Conservation (phyloP, 2,329 filamentous ascomycete genomes). For the Neophaeococcomyces mojaviensis region DNA sequence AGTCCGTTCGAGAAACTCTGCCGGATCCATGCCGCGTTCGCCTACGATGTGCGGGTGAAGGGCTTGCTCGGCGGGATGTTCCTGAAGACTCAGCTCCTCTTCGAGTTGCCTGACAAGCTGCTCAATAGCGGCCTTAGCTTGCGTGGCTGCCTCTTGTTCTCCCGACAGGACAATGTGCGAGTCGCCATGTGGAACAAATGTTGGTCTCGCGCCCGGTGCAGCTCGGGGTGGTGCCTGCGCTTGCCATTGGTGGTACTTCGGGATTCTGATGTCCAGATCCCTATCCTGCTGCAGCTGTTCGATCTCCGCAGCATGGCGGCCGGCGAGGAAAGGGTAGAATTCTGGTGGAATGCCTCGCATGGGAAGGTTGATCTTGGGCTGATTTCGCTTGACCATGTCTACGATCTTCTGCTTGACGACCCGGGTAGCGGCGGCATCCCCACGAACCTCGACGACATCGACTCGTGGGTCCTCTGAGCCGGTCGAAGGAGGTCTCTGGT, state of each 20-base stretch:
- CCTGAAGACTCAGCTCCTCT: constrained; percentile 66
- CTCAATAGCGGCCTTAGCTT: constrained; percentile 73
- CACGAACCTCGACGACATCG: constrained; percentile 82
- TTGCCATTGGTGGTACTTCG: constrained; percentile 68
- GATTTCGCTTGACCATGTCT: constrained; percentile 78
- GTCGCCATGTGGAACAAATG: constrained; percentile 64
- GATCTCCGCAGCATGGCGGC: constrained; percentile 62
- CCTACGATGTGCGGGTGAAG: constrained; percentile 94
- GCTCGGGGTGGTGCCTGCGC: constrained; percentile 59
- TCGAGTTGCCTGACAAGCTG: constrained; percentile 68
- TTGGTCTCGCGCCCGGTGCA: constrained; percentile 43
- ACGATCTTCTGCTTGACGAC: constrained; percentile 77
- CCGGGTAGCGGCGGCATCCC: constrained; percentile 79
- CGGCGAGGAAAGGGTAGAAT: constrained; percentile 92
- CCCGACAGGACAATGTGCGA: constrained; percentile 79
- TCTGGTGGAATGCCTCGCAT: constrained; percentile 79
- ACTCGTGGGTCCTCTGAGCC: constrained; percentile 63
- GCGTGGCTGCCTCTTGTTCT: constrained; percentile 73
- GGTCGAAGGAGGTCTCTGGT: constrained; percentile 55
- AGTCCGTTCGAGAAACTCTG: constrained; percentile 84
- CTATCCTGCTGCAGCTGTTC: constrained; percentile 63
- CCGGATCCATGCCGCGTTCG: constrained; percentile 66
- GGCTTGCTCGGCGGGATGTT: constrained; percentile 74
- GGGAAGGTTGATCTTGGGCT: constrained; percentile 72
- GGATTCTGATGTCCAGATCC: constrained; percentile 74